A percentile compares a stretch with the other conserved stretches of the same genome.
Conservation (phyloP, 2,329 filamentous ascomycete species). For the Pseudocercospora pini-densiflorae region DNA sequence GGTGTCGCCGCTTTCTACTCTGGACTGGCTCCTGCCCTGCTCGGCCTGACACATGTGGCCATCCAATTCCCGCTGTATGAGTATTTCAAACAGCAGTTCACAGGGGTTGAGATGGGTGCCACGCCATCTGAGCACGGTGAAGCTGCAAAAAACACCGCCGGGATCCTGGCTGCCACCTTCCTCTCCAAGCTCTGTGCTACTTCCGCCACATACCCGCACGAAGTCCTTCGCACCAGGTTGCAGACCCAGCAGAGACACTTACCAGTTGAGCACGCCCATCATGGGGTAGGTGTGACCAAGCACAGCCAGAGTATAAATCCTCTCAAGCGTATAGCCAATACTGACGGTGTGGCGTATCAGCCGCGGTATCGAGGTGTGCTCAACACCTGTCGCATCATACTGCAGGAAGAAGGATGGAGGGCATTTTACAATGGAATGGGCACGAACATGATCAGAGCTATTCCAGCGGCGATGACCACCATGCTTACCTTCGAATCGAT, state of each 20-base stretch:
- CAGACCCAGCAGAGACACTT: constrained; percentile 81
- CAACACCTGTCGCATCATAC: constrained; percentile 80
- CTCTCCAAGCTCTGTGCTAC: constrained; percentile 94
- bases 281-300: constrained; percentile 55
- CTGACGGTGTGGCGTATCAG: constrained; percentile 59
- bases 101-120: constrained; percentile 84
- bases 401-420: constrained; percentile 90
- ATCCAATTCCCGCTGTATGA: constrained; percentile 98
- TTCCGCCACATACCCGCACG: constrained; percentile 94
- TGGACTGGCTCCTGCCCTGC: constrained; percentile 85
- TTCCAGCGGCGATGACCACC: constrained; percentile 94
- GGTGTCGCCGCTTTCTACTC: constrained; percentile 93
- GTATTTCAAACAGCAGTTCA: constrained; percentile 87
- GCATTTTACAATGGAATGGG: constrained; percentile 98
- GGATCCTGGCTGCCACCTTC: constrained; percentile 86
- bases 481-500: constrained; percentile 95
- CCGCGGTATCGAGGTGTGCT: constrained; percentile 77
- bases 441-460: constrained; percentile 94
- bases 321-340: constrained; percentile 43
- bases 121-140: constrained; percentile 58
- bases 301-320: constrained; percentile 38
- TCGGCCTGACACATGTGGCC: constrained; percentile 92
- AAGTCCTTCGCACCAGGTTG: constrained; percentile 89
- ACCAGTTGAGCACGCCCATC: constrained; percentile 45
- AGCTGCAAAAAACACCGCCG: constrained; percentile 68